These are phyloP conservation scores for Flaveria trinervia DNA, from an alignment of 129 eudicot genomes.

Conservation along the genomic window DNA sequence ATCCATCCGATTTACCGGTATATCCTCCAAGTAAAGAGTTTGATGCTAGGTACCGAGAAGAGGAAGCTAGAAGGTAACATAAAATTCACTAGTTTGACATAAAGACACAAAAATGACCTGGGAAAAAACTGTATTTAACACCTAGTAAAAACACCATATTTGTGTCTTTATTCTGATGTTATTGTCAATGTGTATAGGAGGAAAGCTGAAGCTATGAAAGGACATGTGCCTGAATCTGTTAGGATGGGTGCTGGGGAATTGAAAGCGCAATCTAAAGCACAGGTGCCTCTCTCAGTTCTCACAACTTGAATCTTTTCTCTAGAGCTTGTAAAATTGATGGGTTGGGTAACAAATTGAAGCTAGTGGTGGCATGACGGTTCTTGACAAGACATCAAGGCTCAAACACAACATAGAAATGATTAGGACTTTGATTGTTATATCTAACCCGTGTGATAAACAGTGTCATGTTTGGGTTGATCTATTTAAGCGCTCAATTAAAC, in stretches of 20 bases:
- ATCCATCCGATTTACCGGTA: conserved; percentile 82
- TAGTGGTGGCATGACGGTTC: neutral
- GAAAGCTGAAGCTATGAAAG: conserved; percentile 67
- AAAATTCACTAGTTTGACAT: conserved; percentile 10
- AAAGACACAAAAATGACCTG: neutral
- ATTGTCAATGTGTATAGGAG: conserved; percentile 42
- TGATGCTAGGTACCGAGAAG: conserved; percentile 71
- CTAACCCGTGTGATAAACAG: neutral
- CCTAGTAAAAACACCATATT: conserved; percentile 8
- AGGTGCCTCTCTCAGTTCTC: conserved; percentile 31
- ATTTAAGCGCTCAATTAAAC: neutral
- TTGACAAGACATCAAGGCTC: neutral
- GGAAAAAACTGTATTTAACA: neutral
- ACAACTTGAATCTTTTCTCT: conserved; percentile 29
- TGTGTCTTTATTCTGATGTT: conserved; percentile 17
- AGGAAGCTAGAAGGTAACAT: conserved; percentile 81
- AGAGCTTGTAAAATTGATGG: neutral
- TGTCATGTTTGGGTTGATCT: neutral
- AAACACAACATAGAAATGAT: neutral
- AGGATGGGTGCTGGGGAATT: conserved; percentile 44
- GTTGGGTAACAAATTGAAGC: neutral
- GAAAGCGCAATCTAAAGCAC: conserved; percentile 45
- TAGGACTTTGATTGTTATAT: neutral
- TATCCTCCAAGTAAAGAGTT: conserved; percentile 88
- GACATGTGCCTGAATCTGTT: conserved; percentile 53